A percentile compares a stretch with the other conserved stretches of the same genome.
phyloP scores from a whole-genome alignment of 768 basidiomycete genomes.

The Xerocomus brunneocitrinus region DNA sequence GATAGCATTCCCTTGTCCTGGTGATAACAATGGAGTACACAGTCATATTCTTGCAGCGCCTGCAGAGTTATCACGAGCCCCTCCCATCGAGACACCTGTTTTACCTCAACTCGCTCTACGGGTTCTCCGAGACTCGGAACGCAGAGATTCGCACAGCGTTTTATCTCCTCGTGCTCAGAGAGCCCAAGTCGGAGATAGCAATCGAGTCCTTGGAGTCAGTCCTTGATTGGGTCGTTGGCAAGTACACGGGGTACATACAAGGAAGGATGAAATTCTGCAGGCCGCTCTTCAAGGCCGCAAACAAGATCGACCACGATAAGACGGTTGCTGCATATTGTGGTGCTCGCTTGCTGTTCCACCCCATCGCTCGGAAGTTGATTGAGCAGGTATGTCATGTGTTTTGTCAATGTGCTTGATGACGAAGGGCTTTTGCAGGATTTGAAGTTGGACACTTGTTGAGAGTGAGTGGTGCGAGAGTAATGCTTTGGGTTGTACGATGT shows the following conservation, averaged over 20 bases:
- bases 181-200: constrained; percentile 32
- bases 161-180: constrained; percentile 46
- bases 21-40: background rate
- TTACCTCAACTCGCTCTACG: constrained; percentile 42
- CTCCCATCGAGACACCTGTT: constrained; percentile 41
- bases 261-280: constrained; percentile 56
- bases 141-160: constrained; percentile 50
- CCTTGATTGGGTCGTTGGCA: constrained; percentile 43
- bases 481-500: too few species aligned
- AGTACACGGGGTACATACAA: constrained; percentile 39
- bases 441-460: too few species aligned
- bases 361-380: constrained; percentile 47
- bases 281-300: constrained; percentile 39
- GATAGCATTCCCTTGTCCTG: background rate
- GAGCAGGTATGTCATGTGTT: constrained; percentile 37
- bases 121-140: constrained; percentile 39
- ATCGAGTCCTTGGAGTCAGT: constrained; percentile 31
- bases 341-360: constrained; percentile 41
- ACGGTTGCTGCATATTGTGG: constrained; percentile 34
- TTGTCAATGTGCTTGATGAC: background rate
- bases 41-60: constrained; percentile 57
- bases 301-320: constrained; percentile 33
- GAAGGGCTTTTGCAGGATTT: too few species aligned
- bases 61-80: constrained; percentile 34
- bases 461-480: too few species aligned